phyloP scores from a whole-genome alignment of 2,329 filamentous ascomycete species.

The Mollisiaceae sp. region DNA sequence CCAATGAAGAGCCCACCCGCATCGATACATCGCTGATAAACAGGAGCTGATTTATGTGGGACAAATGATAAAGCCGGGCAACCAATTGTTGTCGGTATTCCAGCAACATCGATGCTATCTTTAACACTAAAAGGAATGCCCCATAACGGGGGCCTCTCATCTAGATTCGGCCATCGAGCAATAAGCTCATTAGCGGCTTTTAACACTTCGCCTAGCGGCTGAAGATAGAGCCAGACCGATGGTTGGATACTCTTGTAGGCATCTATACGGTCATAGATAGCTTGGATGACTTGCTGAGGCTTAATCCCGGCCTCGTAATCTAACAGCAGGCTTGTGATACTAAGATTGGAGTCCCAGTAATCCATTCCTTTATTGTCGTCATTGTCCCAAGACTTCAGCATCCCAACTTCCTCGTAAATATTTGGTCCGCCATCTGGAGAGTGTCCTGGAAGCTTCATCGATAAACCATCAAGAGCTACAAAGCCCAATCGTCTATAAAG shows the following conservation, averaged over 20 bases:
- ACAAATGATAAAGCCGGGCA: slow-evolving; percentile 53
- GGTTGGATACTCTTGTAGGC: slow-evolving; percentile 51
- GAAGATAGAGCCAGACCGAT: slow-evolving; percentile 57
- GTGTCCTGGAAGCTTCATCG: slow-evolving; percentile 30
- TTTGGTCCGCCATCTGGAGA: slow-evolving; percentile 13
- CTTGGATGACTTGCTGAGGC: slow-evolving; percentile 36
- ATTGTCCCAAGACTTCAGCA: slow-evolving; percentile 34
- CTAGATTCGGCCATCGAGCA: slow-evolving; percentile 46
- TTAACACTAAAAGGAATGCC: slow-evolving; percentile 57
- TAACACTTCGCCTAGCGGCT: slow-evolving; percentile 48
- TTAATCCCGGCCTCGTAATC: slow-evolving; percentile 39
- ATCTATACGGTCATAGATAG: slow-evolving; percentile 40
- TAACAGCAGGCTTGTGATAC: slow-evolving; percentile 32
- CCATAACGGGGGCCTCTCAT: slow-evolving; percentile 53
- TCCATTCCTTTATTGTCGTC: slow-evolving; percentile 22
- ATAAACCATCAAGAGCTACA: slow-evolving; percentile 32
- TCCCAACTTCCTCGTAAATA: slow-evolving; percentile 38
- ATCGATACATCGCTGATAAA: slow-evolving; percentile 52
- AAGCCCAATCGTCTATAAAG: slow-evolving; percentile 37
- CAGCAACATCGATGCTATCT: slow-evolving; percentile 54
- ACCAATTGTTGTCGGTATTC: slow-evolving; percentile 52
- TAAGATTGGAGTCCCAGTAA: slow-evolving; percentile 39
- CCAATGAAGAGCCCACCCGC: slow-evolving; percentile 62
- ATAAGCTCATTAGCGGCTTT: slow-evolving; percentile 48
- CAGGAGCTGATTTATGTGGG: slow-evolving; percentile 50